A percentile compares a stretch with the other conserved stretches of the same genome.
Evolutionary conservation across 2,329 filamentous ascomycete species (phyloP).

Genomic region (Chrysoporthe austroafricana): DNA sequence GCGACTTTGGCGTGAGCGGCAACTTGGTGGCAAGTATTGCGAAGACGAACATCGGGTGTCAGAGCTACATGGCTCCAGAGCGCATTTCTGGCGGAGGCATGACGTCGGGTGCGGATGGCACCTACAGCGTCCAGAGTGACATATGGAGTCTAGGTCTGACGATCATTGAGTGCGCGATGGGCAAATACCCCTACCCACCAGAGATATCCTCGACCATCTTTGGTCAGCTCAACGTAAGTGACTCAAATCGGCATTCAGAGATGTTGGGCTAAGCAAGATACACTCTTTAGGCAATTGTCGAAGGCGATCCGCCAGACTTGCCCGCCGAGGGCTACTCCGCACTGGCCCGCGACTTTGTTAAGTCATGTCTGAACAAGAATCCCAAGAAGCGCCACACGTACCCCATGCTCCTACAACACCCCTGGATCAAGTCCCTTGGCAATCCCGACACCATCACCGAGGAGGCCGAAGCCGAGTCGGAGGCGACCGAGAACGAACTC

Average conservation of each 20-base stretch:
- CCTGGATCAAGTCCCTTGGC: conserved; percentile 79
- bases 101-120: conserved; percentile 73
- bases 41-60: conserved; percentile 97
- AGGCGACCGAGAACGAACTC: conserved; percentile 43
- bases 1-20: conserved; percentile 96
- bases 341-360: conserved; percentile 83
- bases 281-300: conserved; percentile 80
- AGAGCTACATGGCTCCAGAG: conserved; percentile 99
- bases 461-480: conserved; percentile 66
- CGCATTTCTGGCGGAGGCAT: conserved; percentile 87
- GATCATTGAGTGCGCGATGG: conserved; percentile 94
- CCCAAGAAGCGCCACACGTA: conserved; percentile 94
- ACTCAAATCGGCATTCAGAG: conserved; percentile 30
- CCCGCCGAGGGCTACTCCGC: conserved; percentile 79
- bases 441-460: conserved; percentile 77
- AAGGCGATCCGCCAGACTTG: conserved; percentile 91
- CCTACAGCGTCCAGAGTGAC: conserved; percentile 96
- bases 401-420: conserved; percentile 82
- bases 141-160: conserved; percentile 96
- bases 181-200: conserved; percentile 92
- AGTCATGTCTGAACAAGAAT: conserved; percentile 88
- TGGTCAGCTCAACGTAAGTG: conserved; percentile 89
- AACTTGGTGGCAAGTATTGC: conserved; percentile 97
- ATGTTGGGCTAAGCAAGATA: not conserved
- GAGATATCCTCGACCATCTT: conserved; percentile 99